Evolutionary conservation across 2,329 filamentous ascomycete species (phyloP).

Genomic region (Ophiobolus disseminans): DNA sequence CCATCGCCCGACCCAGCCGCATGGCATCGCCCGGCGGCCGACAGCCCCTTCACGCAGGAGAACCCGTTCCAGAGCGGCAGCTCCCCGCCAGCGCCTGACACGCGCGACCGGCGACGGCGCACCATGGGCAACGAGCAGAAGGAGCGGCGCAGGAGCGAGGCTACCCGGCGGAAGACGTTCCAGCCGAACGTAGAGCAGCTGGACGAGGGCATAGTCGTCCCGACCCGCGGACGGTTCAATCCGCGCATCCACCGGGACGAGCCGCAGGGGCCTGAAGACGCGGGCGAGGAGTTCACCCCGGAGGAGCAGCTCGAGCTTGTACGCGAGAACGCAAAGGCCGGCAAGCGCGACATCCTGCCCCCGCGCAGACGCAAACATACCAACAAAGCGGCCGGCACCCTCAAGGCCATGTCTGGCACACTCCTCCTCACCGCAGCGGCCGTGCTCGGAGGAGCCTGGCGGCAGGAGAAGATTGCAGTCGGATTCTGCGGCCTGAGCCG

Average conservation of each 20-base stretch:
- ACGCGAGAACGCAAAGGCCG: slow-evolving; percentile 68
- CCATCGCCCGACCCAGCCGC: slow-evolving; percentile 60
- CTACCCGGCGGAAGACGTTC: slow-evolving; percentile 52
- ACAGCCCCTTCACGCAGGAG: slow-evolving; percentile 81
- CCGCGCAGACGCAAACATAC: slow-evolving; percentile 39
- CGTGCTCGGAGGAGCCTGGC: slow-evolving; percentile 81
- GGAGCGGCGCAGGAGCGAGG: slow-evolving; percentile 53
- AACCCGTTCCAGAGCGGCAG: slow-evolving; percentile 93
- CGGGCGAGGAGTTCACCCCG: slow-evolving; percentile 91
- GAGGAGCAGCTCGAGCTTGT: slow-evolving; percentile 81
- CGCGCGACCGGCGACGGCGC: slow-evolving; percentile 58
- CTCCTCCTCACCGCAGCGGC: slow-evolving; percentile 73
- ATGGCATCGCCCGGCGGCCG: slow-evolving; percentile 52
- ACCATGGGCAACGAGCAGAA: slow-evolving; percentile 55
- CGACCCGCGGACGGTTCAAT: slow-evolving; percentile 65
- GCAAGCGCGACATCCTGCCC: slow-evolving; percentile 59
- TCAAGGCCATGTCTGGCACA: slow-evolving; percentile 72
- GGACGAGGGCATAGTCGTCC: slow-evolving; percentile 61
- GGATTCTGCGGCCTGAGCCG: slow-evolving; percentile 88
- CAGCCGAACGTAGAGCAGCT: slow-evolving; percentile 53
- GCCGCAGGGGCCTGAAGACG: slow-evolving; percentile 62
- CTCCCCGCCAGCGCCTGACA: slow-evolving; percentile 62
- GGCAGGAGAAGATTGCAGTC: slow-evolving; percentile 94
- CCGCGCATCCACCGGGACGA: slow-evolving; percentile 52
- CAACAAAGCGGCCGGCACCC: slow-evolving; percentile 55